Evolutionary conservation across 2,329 filamentous ascomycete genomes (phyloP).

Genomic region (Aureobasidium sp.): DNA sequence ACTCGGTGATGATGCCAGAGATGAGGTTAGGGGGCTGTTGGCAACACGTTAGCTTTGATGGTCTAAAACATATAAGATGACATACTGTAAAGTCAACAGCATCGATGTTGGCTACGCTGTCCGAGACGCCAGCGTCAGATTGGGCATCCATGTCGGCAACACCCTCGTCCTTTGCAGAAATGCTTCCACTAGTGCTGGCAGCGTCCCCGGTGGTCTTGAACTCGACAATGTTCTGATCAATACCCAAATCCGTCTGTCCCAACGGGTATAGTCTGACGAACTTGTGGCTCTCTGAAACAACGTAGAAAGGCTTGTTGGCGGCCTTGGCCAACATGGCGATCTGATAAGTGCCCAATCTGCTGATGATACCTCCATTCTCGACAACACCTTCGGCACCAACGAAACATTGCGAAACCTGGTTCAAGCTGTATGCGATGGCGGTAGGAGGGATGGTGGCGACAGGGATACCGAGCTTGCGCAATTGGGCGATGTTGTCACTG

Average conservation of each 20-base stretch:
- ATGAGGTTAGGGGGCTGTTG: slow-evolving; percentile 59
- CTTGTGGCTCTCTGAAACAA: slow-evolving; percentile 93
- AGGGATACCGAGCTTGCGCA: slow-evolving; percentile 68
- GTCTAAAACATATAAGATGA: background rate
- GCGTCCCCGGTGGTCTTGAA: slow-evolving; percentile 52
- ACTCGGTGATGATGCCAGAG: slow-evolving; percentile 68
- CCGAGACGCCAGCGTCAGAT: slow-evolving; percentile 15
- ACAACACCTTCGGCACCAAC: slow-evolving; percentile 76
- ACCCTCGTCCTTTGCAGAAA: slow-evolving; percentile 21
- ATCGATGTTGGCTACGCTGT: slow-evolving; percentile 28
- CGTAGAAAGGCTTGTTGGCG: slow-evolving; percentile 72
- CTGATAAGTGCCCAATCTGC: slow-evolving; percentile 77
- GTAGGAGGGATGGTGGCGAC: slow-evolving; percentile 75
- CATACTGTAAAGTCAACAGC: slow-evolving; percentile 66
- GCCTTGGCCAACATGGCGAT: slow-evolving; percentile 73
- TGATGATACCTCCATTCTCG: slow-evolving; percentile 89
- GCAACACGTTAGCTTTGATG: slow-evolving; percentile 22
- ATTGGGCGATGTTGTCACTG: slow-evolving; percentile 59
- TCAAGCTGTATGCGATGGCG: slow-evolving; percentile 72
- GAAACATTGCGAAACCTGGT: slow-evolving; percentile 62
- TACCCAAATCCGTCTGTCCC: slow-evolving; percentile 71
- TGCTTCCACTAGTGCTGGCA: slow-evolving; percentile 10
- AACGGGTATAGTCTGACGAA: slow-evolving; percentile 84
- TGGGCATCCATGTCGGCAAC: slow-evolving; percentile 27
- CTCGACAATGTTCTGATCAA: slow-evolving; percentile 70